Evolutionary conservation across 805 yeast genomes (phyloP).

Genomic region (Yamadazyma akitaensis): DNA sequence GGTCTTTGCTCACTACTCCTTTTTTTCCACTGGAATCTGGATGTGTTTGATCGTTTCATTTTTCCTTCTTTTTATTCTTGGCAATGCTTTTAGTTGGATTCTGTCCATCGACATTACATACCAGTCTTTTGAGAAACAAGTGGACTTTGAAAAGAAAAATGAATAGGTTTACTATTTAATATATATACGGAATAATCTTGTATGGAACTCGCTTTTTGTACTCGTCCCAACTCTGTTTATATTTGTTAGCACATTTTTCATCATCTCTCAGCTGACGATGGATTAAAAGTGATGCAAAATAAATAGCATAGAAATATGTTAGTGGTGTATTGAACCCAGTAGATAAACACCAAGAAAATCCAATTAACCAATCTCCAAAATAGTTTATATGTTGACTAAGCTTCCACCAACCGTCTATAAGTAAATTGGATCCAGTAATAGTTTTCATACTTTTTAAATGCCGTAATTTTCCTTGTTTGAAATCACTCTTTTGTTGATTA

Average conservation of each 20-base stretch:
- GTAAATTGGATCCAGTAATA: constrained; percentile 69
- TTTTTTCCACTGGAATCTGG: constrained; percentile 78
- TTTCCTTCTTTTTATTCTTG: constrained; percentile 54
- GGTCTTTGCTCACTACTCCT: constrained; percentile 59
- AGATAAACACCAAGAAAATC: constrained; percentile 89
- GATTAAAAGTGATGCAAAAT: constrained; percentile 75
- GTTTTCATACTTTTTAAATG: constrained; percentile 64
- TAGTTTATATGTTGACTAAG: constrained; percentile 89
- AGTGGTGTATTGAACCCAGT: constrained; percentile 79
- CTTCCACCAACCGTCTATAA: constrained; percentile 97
- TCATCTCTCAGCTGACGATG: constrained; percentile 94
- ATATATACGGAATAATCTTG: constrained; percentile 84
- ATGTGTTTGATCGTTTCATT: constrained; percentile 68
- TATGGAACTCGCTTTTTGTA: constrained; percentile 82
- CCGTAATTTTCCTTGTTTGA: constrained; percentile 71
- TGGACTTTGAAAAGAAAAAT: constrained; percentile 49
- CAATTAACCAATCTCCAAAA: constrained; percentile 91
- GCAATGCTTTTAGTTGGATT: constrained; percentile 69
- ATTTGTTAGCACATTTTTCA: constrained; percentile 81
- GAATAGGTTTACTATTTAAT: constrained; percentile 41
- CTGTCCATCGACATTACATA: constrained; percentile 71
- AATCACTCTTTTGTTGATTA: constrained; percentile 79
- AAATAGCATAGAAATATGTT: constrained; percentile 83
- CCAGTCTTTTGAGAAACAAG: constrained; percentile 73
- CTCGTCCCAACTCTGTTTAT: constrained; percentile 81